Evolutionary conservation across 257 asterid species (phyloP), one percentile per base, ranked within the genome.

Genomic region (Orobanche coerulescens): DNA sequence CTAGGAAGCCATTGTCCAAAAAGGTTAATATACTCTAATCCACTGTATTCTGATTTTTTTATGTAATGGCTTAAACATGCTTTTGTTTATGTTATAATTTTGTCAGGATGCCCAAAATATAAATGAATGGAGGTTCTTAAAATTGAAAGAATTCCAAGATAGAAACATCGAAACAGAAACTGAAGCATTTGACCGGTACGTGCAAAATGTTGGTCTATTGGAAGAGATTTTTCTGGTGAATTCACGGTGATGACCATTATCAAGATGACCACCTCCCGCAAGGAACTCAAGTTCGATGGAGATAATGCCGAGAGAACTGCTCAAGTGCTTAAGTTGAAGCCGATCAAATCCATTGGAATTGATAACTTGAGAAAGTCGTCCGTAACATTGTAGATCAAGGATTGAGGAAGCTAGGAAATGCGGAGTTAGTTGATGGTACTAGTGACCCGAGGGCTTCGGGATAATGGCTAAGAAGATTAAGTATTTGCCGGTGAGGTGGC

Each of bases 71-170:
- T 56, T 37, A 25, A 1, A 31, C 4, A 30, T 9, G 36, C 36
- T 30, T 53, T 56, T 52, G 61, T 36, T 63, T 57, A 46, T 40
- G 36, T 42, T 46, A 48, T 16, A 55, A 18, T 18, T 47, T 74
- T 58, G 56, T 55, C 82, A 89, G 96, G 98, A 93, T 36, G 97
- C 98, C 15, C 86, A 79, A 73, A 72, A 80, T 65, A 76, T 86
- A 70, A 93, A 89, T 1, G 92, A 93, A 65, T 89, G 97, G 97
- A 93, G 97, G 76, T 93, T 88, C 79, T 63, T 75, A 65, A 89
- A 84, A 82, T 50, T 93, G 76, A 93, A 82, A 77, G 97, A 89
- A 73, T 84, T 73, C 67, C 86, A 70, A 68, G 90, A 83, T 24
- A 72, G 84, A 50, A 85, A 86, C 25, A 61, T 84, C 40, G 87